Evolutionary conservation across 129 eudicot genomes (phyloP), one percentile per base, ranked within the genome.

Genomic region (Flaveria ramosissima): DNA sequence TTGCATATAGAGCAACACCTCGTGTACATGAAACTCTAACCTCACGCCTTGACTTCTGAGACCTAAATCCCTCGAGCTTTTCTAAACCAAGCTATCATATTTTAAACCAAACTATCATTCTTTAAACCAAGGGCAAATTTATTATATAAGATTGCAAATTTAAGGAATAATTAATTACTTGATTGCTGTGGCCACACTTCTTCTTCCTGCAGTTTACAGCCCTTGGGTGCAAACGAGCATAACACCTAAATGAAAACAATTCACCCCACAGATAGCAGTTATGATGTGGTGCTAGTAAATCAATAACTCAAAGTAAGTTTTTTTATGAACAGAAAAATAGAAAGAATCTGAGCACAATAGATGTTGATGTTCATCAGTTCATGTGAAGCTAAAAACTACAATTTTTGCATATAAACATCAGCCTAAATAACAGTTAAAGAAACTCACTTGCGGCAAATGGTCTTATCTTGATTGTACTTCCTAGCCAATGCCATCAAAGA

Each of bases 131-230:
- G 36, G 13, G 65, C 9, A 0, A 17, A 13, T 12, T 26, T 61
- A 1, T 24, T 1, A 61, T 26, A 12, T 0, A 61, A 1, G 32
- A 64, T 7, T 30, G 32, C 32, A 32, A 64, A n/a, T 7, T n/a
- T 0, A 16, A 4, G 2, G 16, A 52, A 47, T 6, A 63, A 6
- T 15, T 70, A 12, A 14, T 26, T 71, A 83, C 84, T 84, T 84
- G 83, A 62, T 81, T 81, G 80, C 80, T 81, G 51, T 84, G 88
- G 16, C 88, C 85, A 69, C 88, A 84, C 52, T 84, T 81, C 78
- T 81, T 80, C 80, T 81, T 80, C 61, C 88, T 56, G 74, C 88
- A 84, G 77, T 80, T 84, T 32, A 81, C 83, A 6, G 85, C 88
- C 79, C 82, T 80, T 24, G 82, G 82, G 46, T 75, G 88, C 73